Evolutionary conservation across 2,329 filamentous ascomycete species (phyloP).

Genomic region (Claviceps maximensis): DNA sequence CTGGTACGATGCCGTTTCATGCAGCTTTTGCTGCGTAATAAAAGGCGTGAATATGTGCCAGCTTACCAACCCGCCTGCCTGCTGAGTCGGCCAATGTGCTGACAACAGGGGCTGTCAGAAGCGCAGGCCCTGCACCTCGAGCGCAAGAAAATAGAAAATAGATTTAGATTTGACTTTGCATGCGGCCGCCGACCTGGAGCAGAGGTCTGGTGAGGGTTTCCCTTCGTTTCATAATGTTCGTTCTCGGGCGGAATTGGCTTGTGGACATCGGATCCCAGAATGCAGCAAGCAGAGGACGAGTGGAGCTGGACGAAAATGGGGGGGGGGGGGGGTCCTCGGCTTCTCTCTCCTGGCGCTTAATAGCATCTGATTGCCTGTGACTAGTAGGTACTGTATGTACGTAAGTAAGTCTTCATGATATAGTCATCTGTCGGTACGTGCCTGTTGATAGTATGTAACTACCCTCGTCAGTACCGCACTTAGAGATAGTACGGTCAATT

Average conservation of each 20-base stretch:
- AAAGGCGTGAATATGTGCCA: background rate
- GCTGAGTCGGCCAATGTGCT: background rate
- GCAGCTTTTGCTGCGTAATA: background rate
- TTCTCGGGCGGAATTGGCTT: background rate
- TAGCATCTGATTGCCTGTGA: background rate
- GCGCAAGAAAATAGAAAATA: background rate
- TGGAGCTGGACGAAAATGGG: background rate
- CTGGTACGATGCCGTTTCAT: background rate
- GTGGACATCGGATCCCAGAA: background rate
- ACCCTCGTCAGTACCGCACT: too few species aligned
- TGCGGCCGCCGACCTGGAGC: background rate
- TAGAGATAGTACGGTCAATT: too few species aligned
- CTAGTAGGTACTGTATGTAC: too few species aligned
- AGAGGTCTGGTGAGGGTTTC: background rate
- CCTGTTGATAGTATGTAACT: too few species aligned
- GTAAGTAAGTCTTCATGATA: too few species aligned
- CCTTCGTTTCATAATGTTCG: background rate
- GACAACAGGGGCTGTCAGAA: background rate
- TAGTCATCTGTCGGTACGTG: too few species aligned
- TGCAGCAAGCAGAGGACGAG: background rate
- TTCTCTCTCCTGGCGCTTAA: too few species aligned
- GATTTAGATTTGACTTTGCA: background rate
- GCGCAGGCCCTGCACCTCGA: background rate
- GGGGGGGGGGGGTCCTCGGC: too few species aligned
- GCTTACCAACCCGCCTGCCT: background rate